These are phyloP conservation scores for Nicotiana obtusifolia DNA, from an alignment of 257 asterid species.

Conservation along the genomic window DNA sequence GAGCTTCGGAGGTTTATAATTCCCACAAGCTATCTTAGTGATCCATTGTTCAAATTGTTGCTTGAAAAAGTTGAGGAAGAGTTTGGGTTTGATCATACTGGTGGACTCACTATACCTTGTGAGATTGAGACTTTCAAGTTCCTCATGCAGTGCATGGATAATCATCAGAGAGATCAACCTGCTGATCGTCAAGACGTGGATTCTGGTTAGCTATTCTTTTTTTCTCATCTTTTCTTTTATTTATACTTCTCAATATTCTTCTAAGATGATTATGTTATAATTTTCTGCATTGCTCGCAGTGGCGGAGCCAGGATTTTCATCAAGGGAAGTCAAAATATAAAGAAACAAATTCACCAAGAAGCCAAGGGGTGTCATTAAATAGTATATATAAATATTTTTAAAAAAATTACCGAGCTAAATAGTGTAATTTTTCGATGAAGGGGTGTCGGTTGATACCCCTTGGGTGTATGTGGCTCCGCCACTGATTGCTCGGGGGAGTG, in stretches of 20 bases:
- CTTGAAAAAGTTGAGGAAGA: conserved; percentile 67
- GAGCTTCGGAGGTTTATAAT: conserved; percentile 57
- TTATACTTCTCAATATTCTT: background rate
- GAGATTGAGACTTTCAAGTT: conserved; percentile 41
- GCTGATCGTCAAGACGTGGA: background rate
- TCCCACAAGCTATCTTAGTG: conserved; percentile 54
- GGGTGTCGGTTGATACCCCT: no score
- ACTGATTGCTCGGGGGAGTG: no score
- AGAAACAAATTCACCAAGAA: no score
- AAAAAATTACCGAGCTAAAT: no score
- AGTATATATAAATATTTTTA: no score
- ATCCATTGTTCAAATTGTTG: conserved; percentile 53
- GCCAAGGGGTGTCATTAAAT: no score
- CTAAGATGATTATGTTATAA: background rate
- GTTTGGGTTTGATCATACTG: conserved; percentile 67
- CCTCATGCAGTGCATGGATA: conserved; percentile 39
- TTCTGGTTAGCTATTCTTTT: background rate
- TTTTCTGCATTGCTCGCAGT: no score
- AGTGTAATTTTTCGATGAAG: no score
- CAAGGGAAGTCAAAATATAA: no score
- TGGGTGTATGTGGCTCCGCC: no score
- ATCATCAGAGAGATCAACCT: conserved; percentile 26
- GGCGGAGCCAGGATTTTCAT: no score
- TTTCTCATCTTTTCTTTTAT: background rate
- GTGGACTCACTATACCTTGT: conserved; percentile 67